Evolutionary conservation across 371 early-diverging fungal genomes (phyloP).

Genomic region (Circinella umbellata): DNA sequence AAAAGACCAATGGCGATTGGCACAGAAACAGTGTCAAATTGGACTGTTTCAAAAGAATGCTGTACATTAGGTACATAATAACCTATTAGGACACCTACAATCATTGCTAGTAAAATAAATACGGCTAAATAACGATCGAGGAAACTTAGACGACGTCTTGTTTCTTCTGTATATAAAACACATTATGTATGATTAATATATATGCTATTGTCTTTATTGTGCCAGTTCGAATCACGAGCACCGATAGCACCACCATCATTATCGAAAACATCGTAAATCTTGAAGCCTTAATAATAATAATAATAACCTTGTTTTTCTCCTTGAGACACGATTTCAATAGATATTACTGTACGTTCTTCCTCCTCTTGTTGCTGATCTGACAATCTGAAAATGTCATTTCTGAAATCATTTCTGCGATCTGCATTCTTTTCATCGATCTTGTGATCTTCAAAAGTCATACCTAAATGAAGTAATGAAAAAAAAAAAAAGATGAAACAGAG

Average conservation of each 20-base stretch:
- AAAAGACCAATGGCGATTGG: slow-evolving; percentile 71
- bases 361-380: background rate
- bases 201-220: too few relatives aligned
- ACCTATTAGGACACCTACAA: slow-evolving; percentile 70
- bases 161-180: slow-evolving; percentile 16
- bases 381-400: background rate
- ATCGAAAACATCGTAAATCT: too few relatives aligned
- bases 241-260: too few relatives aligned
- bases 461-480: too few relatives aligned
- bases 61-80: slow-evolving; percentile 64
- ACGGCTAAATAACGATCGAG: slow-evolving; percentile 58
- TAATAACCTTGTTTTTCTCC: background rate
- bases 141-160: slow-evolving; percentile 33
- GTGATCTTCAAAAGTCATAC: too few relatives aligned
- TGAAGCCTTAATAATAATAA: background rate
- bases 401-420: background rate
- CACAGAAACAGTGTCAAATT: slow-evolving; percentile 67
- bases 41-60: slow-evolving; percentile 52
- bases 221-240: too few relatives aligned
- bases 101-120: slow-evolving; percentile 65
- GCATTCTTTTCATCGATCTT: too few relatives aligned
- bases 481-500: too few relatives aligned
- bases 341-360: background rate
- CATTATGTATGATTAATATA: background rate
- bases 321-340: background rate